Base-by-base conservation (phyloP, 306 rosid genomes). In the Luffa aegyptiaca region DNA sequence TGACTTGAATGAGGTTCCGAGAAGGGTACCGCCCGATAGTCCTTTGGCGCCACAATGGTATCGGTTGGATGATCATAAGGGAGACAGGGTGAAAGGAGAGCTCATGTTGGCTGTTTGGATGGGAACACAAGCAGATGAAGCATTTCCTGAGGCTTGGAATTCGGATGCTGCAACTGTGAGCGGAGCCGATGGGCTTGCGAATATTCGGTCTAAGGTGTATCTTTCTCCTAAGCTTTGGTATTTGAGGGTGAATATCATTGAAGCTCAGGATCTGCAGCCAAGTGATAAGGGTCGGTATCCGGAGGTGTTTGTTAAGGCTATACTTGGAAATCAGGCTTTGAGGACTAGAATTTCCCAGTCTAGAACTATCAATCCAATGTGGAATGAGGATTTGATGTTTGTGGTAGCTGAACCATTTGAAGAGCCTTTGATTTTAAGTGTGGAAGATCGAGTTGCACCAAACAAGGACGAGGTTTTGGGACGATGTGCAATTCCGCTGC, bases 41-140 rank as follows among this genome's bases (percentile, higher is more conserved):
- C 94, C 94, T 80, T 68, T 94, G 70, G 98, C 98, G 6, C 96
- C 98, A 18, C 96, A 92, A 59, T 94, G 98, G 98, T 89, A 90
- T 66, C 80, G 97, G 8, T 90, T 94, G 16, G 88, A 80, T 68
- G 93, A 92, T 74, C 89, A 89, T 83, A 94, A 90, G 36, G 89
- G 94, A 8, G 94, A 94, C 44, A 94, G 90, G 85, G 79, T 86
- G 61, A 89, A 90, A 71, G 93, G 97, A 42, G 98, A 94, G 85
- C 78, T 94, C 45, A 94, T 94, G 98, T 90, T 92, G 26, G 97
- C 96, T 20, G 93, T 94, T n/a, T 92, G 97, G 97, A 85, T 94
- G 81, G 98, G 98, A 13, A 94, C 97, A 8, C 97, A 94, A 85
- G 97, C 97, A 31, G 97, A 94, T 65, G 97, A 94, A 76, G 89